Evolutionary conservation across 2,329 filamentous ascomycete species (phyloP), one percentile per base, ranked within the genome.

Genomic region (Botrytis medusae): DNA sequence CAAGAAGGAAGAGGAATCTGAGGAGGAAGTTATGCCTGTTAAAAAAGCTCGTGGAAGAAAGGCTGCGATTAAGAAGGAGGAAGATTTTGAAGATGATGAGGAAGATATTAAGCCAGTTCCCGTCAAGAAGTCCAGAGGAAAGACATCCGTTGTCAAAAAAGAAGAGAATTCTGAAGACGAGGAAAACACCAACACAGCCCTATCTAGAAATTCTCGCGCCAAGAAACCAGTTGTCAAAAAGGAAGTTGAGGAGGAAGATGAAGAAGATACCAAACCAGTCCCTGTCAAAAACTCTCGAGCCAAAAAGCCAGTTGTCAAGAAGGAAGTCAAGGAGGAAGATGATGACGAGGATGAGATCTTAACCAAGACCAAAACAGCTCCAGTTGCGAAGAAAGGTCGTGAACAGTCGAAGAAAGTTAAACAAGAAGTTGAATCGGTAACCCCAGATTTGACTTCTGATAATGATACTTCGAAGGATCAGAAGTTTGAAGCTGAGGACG

Each of bases 161-260:
- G 79, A 79, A 12, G 81, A 25, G 20, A 18, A 63, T 22, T 78
- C 18, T 20, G 68, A 69, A 34, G 59, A 62, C 25, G 60, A 67
- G n/a, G 34, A 57, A 48, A 46, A 40, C 82, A 83, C 10, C 81
- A 82, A 63, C 62, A 40, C 12, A 73, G 62, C 69, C 37, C 69
- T 77, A 14, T 14, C 25, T n/a, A 51, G 25, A 4, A n/a, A 8
- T 16, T 54, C 48, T n/a, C 48, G 48, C 34, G 69, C 74, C 9
- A 80, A 80, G 72, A 81, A 79, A 57, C 59, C 76, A 22, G 59
- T 57, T 2, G 63, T 78, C 76, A 63, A 76, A 74, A 72, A 75
- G n/a, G 32, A 61, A 20, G 59, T 46, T 5, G 9, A 46, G 1
- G 67, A 60, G 25, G 67, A 69, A 32, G 69, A 71, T 1, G 54